phyloP scores from a whole-genome alignment of 2,329 filamentous ascomycete species.

The Colletotrichum caudatum region DNA sequence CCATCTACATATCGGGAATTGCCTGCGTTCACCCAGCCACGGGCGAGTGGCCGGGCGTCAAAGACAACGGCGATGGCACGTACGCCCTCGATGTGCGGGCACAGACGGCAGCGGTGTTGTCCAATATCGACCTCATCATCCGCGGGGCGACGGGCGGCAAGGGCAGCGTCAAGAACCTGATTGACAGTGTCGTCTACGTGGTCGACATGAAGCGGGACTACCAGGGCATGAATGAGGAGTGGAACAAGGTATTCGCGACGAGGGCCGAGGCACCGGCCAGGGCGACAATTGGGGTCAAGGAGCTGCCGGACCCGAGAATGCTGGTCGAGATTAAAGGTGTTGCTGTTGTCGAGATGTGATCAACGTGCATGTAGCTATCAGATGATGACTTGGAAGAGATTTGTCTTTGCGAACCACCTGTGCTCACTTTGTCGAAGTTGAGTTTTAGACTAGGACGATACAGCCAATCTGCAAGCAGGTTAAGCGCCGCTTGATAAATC shows the following conservation, averaged over 20 bases:
- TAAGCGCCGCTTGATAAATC: too few relatives aligned
- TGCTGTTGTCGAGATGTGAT: not conserved
- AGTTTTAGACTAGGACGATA: too few relatives aligned
- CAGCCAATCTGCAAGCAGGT: too few relatives aligned
- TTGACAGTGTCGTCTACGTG: not conserved
- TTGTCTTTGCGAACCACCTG: too few relatives aligned
- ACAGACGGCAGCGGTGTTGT: not conserved
- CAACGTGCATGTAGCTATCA: not conserved
- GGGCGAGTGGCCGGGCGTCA: slow-evolving; percentile 52
- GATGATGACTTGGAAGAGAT: too few relatives aligned
- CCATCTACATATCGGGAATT: slow-evolving; percentile 56
- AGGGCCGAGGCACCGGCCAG: slow-evolving; percentile 1
- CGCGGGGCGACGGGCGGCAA: slow-evolving; percentile 1
- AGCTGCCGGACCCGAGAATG: not conserved
- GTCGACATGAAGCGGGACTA: slow-evolving; percentile 4
- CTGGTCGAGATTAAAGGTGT: not conserved
- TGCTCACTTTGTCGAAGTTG: too few relatives aligned
- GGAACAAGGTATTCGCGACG: slow-evolving; percentile 1
- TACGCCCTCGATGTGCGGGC: slow-evolving; percentile 50
- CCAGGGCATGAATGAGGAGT: slow-evolving; percentile 5
- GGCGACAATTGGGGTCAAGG: slow-evolving; percentile 2
- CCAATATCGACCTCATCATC: slow-evolving; percentile 1
- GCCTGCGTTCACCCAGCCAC: slow-evolving; percentile 49
- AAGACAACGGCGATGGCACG: slow-evolving; percentile 52
- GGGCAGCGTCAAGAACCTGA: not conserved